Percentiles rank a stretch among this genome's conserved stretches.
phyloP scores from a whole-genome alignment of 73 alveolate genomes.

The Blepharisma stoltei region DNA sequence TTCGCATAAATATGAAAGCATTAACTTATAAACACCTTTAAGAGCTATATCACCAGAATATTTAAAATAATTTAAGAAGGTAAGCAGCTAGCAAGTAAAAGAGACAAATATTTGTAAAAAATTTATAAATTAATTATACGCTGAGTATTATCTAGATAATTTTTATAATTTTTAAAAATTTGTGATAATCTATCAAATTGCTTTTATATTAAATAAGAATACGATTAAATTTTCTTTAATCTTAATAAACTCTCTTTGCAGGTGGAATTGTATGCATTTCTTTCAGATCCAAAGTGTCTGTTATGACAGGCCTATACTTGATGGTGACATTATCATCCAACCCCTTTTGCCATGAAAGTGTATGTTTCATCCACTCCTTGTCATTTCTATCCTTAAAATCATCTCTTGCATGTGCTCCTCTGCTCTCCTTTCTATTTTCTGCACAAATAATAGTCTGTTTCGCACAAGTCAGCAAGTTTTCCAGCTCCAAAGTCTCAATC shows the following conservation, averaged over 20 bases:
- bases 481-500: constrained; percentile 77
- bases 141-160: too few species aligned
- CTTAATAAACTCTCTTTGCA: constrained; percentile 64
- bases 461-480: constrained; percentile 64
- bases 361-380: constrained; percentile 83
- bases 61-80: too few species aligned
- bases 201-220: too few species aligned
- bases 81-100: too few species aligned
- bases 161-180: too few species aligned
- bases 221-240: too few species aligned
- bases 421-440: constrained; percentile 71
- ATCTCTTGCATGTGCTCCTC: constrained; percentile 89
- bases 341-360: constrained; percentile 50
- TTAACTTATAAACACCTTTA: too few species aligned
- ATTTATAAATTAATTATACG: too few species aligned
- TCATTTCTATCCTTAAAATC: constrained; percentile 79
- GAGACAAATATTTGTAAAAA: too few species aligned
- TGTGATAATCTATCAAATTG: too few species aligned
- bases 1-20: too few species aligned
- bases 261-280: constrained; percentile 71
- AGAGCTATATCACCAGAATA: too few species aligned
- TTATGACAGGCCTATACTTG: constrained; percentile 61
- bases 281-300: constrained; percentile 69
- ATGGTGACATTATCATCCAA: constrained; percentile 43
- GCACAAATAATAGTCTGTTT: constrained; percentile 70